Evolutionary conservation across 495 filamentous ascomycete genomes (phyloP), one percentile per base, ranked within the genome.

Genomic region (Tuber magnatum): DNA sequence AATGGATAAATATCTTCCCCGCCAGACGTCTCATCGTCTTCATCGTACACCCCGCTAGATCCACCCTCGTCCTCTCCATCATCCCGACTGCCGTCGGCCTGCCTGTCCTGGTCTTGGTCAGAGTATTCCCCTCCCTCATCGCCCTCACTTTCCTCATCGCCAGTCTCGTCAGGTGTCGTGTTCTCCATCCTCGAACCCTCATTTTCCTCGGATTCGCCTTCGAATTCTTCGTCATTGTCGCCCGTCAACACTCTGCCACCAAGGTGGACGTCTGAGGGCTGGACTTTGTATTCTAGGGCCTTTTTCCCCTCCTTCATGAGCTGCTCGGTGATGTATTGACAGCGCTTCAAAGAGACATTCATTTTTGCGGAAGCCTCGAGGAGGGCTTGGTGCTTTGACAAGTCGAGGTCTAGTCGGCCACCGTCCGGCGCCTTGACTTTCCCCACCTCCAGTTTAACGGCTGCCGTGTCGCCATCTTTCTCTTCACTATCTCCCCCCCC

Each of bases 291-390:
- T 69, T 90, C 91, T 16, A 99, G 88, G 1, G 95, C 95, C 80
- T 91, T 93, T 79, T 91, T 92, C 40, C 91, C 94, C 73, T 97
- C 93, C 44, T 87, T 90, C 80, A 99, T 97, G 51, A 99, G 86
- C 75, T 92, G 90, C 79, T 99, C 95, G 0, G 94, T 93, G 87
- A 92, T 92, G 38, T 88, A 88, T 38, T 97, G 86, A 82, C 95
- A 99, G 41, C 93, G 87, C 81, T 92, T 94, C 5, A 99, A 86
- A 80, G 92, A 94, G 80, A 95, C 92, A 82, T 98, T 98, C 85
- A 98, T 92, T 83, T 92, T 94, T 81, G 97, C 92, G 74, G 91
- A 94, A 83, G 97, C 94, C 38, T 92, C 84, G 6, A 99, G 88
- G 2, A 98, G 85, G 79, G 94, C 91, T 75, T 93, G 92, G 81